A percentile compares a stretch with the other conserved stretches of the same genome.
Conservation (phyloP, 768 basidiomycete genomes). For the Auriculariales sp. region DNA sequence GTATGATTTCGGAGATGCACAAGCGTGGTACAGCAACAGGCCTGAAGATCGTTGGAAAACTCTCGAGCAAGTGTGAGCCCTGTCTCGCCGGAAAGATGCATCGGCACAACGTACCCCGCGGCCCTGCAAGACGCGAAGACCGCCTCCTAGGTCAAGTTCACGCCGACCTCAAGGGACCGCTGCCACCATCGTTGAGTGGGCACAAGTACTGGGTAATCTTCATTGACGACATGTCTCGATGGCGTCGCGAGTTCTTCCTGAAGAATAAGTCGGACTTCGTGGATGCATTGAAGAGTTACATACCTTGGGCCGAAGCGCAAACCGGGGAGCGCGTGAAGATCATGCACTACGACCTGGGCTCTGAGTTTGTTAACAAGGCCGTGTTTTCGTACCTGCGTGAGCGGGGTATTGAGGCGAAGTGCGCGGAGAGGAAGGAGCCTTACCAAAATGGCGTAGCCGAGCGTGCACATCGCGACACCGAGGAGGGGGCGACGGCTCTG, state of each 20-base stretch:
- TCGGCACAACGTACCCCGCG: constrained; percentile 16
- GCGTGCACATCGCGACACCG: neutral
- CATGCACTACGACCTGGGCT: neutral
- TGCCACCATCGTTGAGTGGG: neutral
- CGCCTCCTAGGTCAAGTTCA: constrained; percentile 8
- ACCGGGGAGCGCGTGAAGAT: neutral
- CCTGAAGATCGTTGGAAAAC: constrained; percentile 10
- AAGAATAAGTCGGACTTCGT: neutral
- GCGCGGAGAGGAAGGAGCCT: neutral
- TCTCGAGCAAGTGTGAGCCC: constrained; percentile 15
- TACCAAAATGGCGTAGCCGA: neutral
- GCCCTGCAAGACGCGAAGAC: constrained; percentile 14
- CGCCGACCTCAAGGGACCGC: constrained; percentile 9
- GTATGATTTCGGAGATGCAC: constrained; percentile 9
- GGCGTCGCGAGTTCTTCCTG: neutral
- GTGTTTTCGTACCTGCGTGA: too few relatives aligned
- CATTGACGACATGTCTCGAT: neutral
- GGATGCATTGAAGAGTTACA: neutral
- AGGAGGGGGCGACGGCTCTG: neutral
- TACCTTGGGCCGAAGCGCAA: neutral
- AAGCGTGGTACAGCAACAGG: constrained; percentile 13
- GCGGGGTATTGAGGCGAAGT: neutral
- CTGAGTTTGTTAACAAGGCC: neutral
- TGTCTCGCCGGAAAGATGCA: constrained; percentile 23
- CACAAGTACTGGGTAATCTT: neutral